These are phyloP conservation scores for Neonectria sp. DNA, from an alignment of 2,329 filamentous ascomycete genomes.

Conservation along the genomic window DNA sequence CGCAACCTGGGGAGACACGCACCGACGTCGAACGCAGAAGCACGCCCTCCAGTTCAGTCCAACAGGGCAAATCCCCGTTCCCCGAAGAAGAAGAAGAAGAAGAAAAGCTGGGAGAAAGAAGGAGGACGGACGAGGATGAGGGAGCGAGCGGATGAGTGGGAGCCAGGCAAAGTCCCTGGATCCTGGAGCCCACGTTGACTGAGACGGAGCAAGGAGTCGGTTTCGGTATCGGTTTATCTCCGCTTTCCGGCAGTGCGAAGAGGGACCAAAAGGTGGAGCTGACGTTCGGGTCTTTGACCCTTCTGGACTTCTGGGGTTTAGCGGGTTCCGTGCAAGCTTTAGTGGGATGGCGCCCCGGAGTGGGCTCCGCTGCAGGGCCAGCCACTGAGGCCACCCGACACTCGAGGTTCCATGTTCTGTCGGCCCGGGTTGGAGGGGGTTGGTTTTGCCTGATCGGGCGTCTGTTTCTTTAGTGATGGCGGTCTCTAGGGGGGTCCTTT, in stretches of 20 bases:
- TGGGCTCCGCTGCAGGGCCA: neutral
- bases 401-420: neutral
- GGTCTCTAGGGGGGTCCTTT: constrained; percentile 13
- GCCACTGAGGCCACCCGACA: neutral
- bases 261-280: constrained; percentile 28
- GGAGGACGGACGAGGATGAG: neutral
- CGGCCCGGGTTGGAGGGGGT: constrained; percentile 3
- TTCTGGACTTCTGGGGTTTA: constrained; percentile 34
- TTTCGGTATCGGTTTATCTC: constrained; percentile 9
- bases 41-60: neutral
- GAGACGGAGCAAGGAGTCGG: constrained; percentile 3
- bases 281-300: constrained; percentile 36
- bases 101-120: neutral
- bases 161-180: neutral
- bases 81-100: no score
- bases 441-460: neutral
- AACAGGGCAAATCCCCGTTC: neutral
- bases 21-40: no score
- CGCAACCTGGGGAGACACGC: neutral
- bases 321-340: constrained; percentile 29
- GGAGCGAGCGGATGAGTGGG: neutral
- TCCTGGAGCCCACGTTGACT: constrained; percentile 6
- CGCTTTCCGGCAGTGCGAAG: constrained; percentile 16
- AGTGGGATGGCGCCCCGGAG: neutral
- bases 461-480: no score